Base-by-base conservation (phyloP, 2,329 filamentous ascomycete genomes). In the Ophiostoma himal-ulmi region DNA sequence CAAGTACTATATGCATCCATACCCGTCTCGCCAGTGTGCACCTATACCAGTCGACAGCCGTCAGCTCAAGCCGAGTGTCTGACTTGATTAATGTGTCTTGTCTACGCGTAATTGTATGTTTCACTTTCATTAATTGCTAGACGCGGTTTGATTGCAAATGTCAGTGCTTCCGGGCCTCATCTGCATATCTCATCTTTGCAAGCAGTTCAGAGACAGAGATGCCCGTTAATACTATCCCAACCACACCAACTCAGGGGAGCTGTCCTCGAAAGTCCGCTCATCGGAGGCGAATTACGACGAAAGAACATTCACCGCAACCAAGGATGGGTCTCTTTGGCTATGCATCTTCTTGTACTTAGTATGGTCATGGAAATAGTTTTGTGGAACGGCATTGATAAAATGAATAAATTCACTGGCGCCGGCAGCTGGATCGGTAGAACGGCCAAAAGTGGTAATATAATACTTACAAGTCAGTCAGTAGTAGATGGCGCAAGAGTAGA, bases 341-440 rank as follows among this genome's bases (percentile, higher is more conserved):
- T 60, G 11, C 26, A 34, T 34, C 6, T n/a, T 5, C n/a, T 11
- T 11, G 52, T 57, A 22, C 26, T 22, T 54, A 54, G n/a, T 30
- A 30, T 30, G 30, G 30, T 30, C 30, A 30, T 30, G 30, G 30
- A 30, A 3, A 30, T 30, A 30, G 3, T 30, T 30, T 30, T 54
- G 48, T 57, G 52, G 52, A 57, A 57, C n/a, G 6, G 52, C 52
- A 57, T 26, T 8, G 26, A 57, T 57, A 57, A 57, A 57, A 64
- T 64, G 57, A 4, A 64, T 34, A 64, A 64, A 37, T 20, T 65
- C 34, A 41, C 62, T 65, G 62, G 62, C 17, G 20, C 62, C 62
- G 36, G 62, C 36, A 65, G 34, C 36, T 65, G 62, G 17, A 41
- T 11, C 34, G n/a, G 34, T 39, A 26, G 36, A 65, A 22, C 30